Percentiles rank a stretch among this genome's conserved stretches.
Evolutionary conservation across 2,329 filamentous ascomycete species (phyloP).

Genomic region (Cercospora sp.): DNA sequence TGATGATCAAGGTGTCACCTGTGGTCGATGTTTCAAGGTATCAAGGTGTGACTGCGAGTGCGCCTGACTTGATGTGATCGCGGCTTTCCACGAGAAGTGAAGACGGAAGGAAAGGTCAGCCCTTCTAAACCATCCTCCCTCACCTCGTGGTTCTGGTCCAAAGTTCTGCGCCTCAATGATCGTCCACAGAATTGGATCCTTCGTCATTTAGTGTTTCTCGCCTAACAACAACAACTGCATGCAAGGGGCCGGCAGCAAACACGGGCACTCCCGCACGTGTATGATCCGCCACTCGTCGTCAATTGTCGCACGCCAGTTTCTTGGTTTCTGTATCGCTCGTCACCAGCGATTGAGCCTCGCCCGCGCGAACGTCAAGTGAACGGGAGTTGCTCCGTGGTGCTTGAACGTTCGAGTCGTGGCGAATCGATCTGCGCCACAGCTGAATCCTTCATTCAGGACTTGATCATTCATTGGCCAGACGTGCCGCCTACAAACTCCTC

Average conservation of each 20-base stretch:
- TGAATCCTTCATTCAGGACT: not conserved
- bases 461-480: not conserved
- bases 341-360: not conserved
- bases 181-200: slow-evolving; percentile 7
- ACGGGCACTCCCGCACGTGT: not conserved
- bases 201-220: not conserved
- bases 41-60: not conserved
- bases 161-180: slow-evolving; percentile 8
- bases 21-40: not conserved
- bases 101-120: not conserved
- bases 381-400: not conserved
- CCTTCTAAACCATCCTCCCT: not conserved
- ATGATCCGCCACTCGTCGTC: not conserved
- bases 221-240: not conserved
- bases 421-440: not conserved
- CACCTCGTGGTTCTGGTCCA: not conserved
- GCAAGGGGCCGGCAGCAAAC: not conserved
- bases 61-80: not conserved
- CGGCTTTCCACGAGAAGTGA: not conserved
- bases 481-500: not conserved
- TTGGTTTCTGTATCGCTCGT: not conserved
- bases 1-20: not conserved
- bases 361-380: not conserved
- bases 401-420: not conserved
- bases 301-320: not conserved